A percentile compares a stretch with the other conserved stretches of the same genome.
phyloP scores from a whole-genome alignment of 1,139 yeast species.

The Pichia sorboxylosa region DNA sequence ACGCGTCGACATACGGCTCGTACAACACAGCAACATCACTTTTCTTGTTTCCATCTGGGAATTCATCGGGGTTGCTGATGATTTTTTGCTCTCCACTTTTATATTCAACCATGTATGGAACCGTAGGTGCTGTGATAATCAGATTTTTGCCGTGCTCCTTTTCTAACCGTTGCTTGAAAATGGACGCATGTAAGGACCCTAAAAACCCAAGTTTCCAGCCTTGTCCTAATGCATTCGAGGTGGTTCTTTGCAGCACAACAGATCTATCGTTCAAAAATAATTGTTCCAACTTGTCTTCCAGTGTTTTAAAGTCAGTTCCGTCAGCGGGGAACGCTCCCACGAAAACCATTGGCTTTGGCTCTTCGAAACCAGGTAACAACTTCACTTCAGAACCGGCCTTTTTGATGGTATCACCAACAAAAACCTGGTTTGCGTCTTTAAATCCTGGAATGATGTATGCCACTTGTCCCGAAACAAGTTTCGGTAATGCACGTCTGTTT shows the following conservation, averaged over 20 bases:
- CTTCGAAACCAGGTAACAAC: conserved; percentile 90
- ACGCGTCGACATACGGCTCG: conserved; percentile 87
- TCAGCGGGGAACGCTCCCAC: conserved; percentile 98
- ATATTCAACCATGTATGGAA: conserved; percentile 69
- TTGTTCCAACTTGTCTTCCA: conserved; percentile 85
- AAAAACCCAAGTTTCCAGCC: conserved; percentile 96
- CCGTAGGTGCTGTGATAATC: conserved; percentile 92
- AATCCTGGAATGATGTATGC: conserved; percentile 91
- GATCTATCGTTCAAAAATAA: conserved; percentile 85
- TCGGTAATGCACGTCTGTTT: conserved; percentile 53
- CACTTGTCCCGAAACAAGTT: conserved; percentile 78
- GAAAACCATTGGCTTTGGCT: conserved; percentile 95
- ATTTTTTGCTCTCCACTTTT: conserved; percentile 52
- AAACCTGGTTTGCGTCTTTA: conserved; percentile 78
- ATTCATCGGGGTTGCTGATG: conserved; percentile 84
- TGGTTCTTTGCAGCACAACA: conserved; percentile 78
- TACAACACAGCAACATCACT: conserved; percentile 46
- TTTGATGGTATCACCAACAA: conserved; percentile 85
- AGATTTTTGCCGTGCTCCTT: conserved; percentile 90
- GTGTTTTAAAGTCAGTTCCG: conserved; percentile 76
- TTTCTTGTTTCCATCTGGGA: conserved; percentile 48
- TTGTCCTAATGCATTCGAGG: conserved; percentile 89
- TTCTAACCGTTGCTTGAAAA: conserved; percentile 80
- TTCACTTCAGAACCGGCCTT: conserved; percentile 56
- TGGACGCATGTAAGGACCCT: conserved; percentile 92